Conservation (phyloP, 1,139 yeast genomes). For the Lodderomyces jiufengensis region DNA sequence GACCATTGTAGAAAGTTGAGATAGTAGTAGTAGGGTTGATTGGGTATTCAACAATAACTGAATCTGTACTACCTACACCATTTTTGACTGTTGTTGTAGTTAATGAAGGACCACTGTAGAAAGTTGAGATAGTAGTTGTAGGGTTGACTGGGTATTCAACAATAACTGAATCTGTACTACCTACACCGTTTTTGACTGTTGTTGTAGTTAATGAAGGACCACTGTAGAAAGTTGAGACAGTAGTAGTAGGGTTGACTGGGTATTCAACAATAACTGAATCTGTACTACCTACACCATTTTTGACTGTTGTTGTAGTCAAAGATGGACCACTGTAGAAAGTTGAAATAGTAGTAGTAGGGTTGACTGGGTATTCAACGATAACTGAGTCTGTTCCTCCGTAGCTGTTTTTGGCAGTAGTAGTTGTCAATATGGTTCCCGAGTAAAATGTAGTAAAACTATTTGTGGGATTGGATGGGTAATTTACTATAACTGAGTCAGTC, state of each 20-base stretch:
- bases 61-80: conserved; percentile 10
- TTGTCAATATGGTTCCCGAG: conserved; percentile 7
- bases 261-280: conserved; percentile 18
- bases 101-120: conserved; percentile 14
- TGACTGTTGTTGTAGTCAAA: too few species aligned
- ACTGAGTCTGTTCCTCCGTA: too few species aligned
- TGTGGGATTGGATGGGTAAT: conserved; percentile 13
- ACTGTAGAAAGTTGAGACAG: conserved; percentile 11
- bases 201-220: conserved; percentile 10
- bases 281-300: too few species aligned
- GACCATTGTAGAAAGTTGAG: conserved; percentile 11
- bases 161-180: conserved; percentile 17
- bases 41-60: conserved; percentile 17
- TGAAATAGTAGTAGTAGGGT: too few species aligned
- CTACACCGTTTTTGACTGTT: conserved; percentile 11
- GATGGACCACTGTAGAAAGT: too few species aligned
- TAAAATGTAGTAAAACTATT: conserved; percentile 11
- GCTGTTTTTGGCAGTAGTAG: conserved; percentile 11
- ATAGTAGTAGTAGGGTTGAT: conserved; percentile 11
- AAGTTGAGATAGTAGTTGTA: conserved; percentile 10
- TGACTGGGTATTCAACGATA: too few species aligned
- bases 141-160: conserved; percentile 17
- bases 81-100: conserved; percentile 10
- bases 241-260: conserved; percentile 15
- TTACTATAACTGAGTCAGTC: conserved; percentile 4